Conservation (phyloP, 2,329 filamentous ascomycete species). For the Fusarium nelsonii region DNA sequence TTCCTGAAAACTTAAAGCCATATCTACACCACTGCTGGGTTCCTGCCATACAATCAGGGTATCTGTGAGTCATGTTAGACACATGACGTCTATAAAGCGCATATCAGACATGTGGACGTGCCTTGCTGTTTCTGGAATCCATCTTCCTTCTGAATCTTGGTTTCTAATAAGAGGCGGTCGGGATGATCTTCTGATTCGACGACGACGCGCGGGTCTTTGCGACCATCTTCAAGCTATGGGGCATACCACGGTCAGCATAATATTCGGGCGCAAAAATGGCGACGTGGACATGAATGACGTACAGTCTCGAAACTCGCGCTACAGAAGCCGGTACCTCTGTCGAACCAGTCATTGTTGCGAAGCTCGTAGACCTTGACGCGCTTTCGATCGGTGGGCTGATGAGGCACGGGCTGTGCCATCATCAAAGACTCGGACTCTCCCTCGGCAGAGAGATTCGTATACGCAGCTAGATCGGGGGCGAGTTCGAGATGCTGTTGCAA, state of each 20-base stretch:
- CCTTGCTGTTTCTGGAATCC: slow-evolving; percentile 99
- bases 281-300: slow-evolving; percentile 55
- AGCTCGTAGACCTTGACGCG: slow-evolving; percentile 99
- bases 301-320: slow-evolving; percentile 81
- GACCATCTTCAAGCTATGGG: slow-evolving; percentile 65
- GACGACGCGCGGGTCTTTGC: slow-evolving; percentile 87
- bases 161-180: slow-evolving; percentile 85
- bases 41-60: slow-evolving; percentile 99
- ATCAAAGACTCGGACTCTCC: slow-evolving; percentile 72
- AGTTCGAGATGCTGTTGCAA: slow-evolving; percentile 71
- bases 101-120: slow-evolving; percentile 55
- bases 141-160: slow-evolving; percentile 91
- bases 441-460: slow-evolving; percentile 63
- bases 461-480: slow-evolving; percentile 64
- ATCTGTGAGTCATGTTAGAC: slow-evolving; percentile 67
- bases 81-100: slow-evolving; percentile 38
- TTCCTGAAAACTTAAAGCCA: slow-evolving; percentile 98
- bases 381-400: slow-evolving; percentile 74
- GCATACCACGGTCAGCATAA: slow-evolving; percentile 46
- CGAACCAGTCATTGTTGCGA: slow-evolving; percentile 99
- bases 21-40: slow-evolving; percentile 83
- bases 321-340: slow-evolving; percentile 96
- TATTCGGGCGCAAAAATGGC: slow-evolving; percentile 19
- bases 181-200: slow-evolving; percentile 96
- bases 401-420: slow-evolving; percentile 79